phyloP scores from a whole-genome alignment of 1,284 basidiomycete species.

The Caloboletus firmus region DNA sequence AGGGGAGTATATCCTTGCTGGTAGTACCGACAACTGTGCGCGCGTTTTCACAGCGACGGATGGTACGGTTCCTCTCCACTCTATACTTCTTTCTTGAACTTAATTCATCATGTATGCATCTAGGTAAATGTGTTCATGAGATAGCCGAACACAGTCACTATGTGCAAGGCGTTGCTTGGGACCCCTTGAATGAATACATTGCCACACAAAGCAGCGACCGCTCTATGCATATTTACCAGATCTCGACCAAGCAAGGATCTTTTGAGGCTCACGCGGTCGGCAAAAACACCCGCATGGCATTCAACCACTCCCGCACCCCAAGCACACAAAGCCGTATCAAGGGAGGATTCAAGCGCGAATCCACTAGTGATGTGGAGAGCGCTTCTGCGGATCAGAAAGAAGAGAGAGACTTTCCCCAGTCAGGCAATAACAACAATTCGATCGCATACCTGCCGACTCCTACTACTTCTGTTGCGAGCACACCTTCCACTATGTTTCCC shows the following conservation, averaged over 20 bases:
- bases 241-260: conserved; percentile 72
- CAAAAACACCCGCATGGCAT: conserved; percentile 73
- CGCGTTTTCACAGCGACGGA: conserved; percentile 79
- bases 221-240: conserved; percentile 85
- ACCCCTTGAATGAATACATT: conserved; percentile 91
- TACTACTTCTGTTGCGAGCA: conserved; percentile 56
- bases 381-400: conserved; percentile 52
- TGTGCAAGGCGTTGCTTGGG: conserved; percentile 97
- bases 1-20: conserved; percentile 90
- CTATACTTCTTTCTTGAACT: conserved; percentile 1
- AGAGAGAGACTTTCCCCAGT: conserved; percentile 27
- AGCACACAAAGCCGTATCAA: conserved; percentile 47
- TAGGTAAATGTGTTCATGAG: conserved; percentile 80
- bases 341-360: conserved; percentile 61
- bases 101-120: conserved; percentile 4
- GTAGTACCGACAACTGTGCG: conserved; percentile 95
- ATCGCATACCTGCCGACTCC: conserved; percentile 56
- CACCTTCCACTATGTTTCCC: conserved; percentile 69
- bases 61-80: conserved; percentile 46
- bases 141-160: conserved; percentile 91
- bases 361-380: conserved; percentile 75
- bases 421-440: conserved; percentile 32
- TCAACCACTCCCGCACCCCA: conserved; percentile 66
- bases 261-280: conserved; percentile 86
- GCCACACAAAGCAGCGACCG: conserved; percentile 94